phyloP scores from a whole-genome alignment of 805 yeast genomes.

The Barnettozyma botsteinii region DNA sequence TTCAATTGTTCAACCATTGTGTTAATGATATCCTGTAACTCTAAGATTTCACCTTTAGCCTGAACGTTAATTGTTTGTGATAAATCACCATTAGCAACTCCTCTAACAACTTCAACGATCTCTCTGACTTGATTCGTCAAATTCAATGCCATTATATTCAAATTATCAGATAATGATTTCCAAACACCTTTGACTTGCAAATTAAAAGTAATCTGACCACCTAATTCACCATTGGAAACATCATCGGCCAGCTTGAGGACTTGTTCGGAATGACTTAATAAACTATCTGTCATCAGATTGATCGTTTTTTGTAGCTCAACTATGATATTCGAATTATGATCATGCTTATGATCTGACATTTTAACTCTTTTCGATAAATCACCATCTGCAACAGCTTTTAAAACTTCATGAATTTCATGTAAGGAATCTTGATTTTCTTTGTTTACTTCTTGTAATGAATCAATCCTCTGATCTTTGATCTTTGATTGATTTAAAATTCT shows the following conservation, averaged over 20 bases:
- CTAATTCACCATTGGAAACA: conserved; percentile 84
- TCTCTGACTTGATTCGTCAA: conserved; percentile 84
- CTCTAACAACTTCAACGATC: conserved; percentile 86
- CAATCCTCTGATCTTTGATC: conserved; percentile 2
- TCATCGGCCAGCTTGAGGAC: conserved; percentile 73
- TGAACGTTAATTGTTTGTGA: conserved; percentile 80
- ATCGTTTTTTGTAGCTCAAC: conserved; percentile 71
- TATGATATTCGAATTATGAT: conserved; percentile 49
- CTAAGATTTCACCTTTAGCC: conserved; percentile 85
- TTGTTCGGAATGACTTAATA: conserved; percentile 59
- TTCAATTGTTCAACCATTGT: conserved; percentile 86
- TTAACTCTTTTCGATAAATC: conserved; percentile 73
- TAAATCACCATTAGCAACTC: conserved; percentile 86
- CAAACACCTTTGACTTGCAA: conserved; percentile 67
- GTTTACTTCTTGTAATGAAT: neutral
- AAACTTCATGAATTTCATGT: conserved; percentile 42
- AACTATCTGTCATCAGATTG: conserved; percentile 85
- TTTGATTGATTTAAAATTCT: neutral
- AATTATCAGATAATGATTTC: conserved; percentile 79
- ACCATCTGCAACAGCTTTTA: conserved; percentile 83
- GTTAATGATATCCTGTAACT: conserved; percentile 77
- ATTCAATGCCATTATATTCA: conserved; percentile 83
- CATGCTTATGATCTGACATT: conserved; percentile 37
- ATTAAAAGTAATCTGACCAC: conserved; percentile 78
- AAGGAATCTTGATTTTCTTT: conserved; percentile 1